phyloP scores from a whole-genome alignment of 768 basidiomycete genomes.

The Macrolepiota albuminosa region DNA sequence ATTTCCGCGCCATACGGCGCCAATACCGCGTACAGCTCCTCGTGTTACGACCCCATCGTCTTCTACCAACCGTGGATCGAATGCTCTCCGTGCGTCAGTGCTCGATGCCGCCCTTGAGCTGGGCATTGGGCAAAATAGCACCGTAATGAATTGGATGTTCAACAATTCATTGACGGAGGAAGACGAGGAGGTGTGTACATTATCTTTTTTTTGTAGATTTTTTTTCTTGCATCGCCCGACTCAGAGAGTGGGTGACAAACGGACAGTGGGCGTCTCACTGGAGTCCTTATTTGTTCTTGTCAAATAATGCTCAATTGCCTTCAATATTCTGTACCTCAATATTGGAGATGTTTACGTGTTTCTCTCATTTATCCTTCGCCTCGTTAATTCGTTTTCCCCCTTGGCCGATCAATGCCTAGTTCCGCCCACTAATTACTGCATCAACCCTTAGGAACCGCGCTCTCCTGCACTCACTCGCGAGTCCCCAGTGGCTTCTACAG shows the following conservation, averaged over 20 bases:
- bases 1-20: slow-evolving; percentile 24
- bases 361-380: neutral
- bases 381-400: neutral
- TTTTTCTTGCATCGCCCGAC: neutral
- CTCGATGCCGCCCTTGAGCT: slow-evolving; percentile 69
- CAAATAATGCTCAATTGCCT: neutral
- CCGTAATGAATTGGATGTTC: slow-evolving; percentile 71
- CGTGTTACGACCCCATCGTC: slow-evolving; percentile 10
- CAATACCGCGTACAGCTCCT: slow-evolving; percentile 19
- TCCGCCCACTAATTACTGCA: slow-evolving; percentile 3
- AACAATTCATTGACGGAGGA: slow-evolving; percentile 55
- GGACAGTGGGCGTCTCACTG: neutral
- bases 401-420: neutral
- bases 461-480: slow-evolving; percentile 30
- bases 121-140: slow-evolving; percentile 53
- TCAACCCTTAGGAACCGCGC: slow-evolving; percentile 8
- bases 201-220: neutral
- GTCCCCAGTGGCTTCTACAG: slow-evolving; percentile 30
- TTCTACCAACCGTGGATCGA: slow-evolving; percentile 43
- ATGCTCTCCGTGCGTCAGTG: slow-evolving; percentile 64
- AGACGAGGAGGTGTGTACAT: slow-evolving; percentile 41
- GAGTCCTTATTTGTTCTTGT: neutral
- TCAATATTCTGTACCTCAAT: neutral
- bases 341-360: neutral
- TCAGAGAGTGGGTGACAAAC: neutral